Percentiles rank a stretch among this genome's conserved stretches.
Conservation (phyloP, 768 basidiomycete genomes). For the Lactarius evosmus region DNA sequence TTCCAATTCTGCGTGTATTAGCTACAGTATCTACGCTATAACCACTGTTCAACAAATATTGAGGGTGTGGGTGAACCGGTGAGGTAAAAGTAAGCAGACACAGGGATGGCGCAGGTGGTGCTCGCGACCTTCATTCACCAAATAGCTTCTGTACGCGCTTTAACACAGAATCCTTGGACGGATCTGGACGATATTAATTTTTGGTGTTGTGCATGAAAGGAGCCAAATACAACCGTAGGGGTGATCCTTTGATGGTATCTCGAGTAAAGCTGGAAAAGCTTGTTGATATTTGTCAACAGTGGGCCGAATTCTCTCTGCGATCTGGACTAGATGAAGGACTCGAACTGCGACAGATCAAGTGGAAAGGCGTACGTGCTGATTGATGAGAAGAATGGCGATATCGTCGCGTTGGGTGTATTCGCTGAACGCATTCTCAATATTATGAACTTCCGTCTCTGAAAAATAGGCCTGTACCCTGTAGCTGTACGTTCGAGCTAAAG, state of each 20-base stretch:
- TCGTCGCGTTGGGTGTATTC: slow-evolving; percentile 94
- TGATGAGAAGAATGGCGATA: slow-evolving; percentile 94
- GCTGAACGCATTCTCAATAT: slow-evolving; percentile 89
- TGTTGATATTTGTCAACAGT: slow-evolving; percentile 94
- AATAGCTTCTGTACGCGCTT: slow-evolving; percentile 96
- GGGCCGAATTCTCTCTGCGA: slow-evolving; percentile 96
- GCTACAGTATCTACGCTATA: slow-evolving; percentile 24
- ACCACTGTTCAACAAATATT: neutral
- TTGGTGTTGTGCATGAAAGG: slow-evolving; percentile 18
- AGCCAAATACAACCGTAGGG: slow-evolving; percentile 73
- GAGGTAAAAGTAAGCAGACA: neutral
- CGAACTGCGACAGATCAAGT: slow-evolving; percentile 6
- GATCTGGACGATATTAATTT: slow-evolving; percentile 54
- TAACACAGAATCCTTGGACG: slow-evolving; percentile 90
- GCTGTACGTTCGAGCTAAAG: neutral
- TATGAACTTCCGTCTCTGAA: slow-evolving; percentile 84
- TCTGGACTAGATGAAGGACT: slow-evolving; percentile 44
- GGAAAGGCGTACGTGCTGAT: slow-evolving; percentile 79
- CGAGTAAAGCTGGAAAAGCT: slow-evolving; percentile 93
- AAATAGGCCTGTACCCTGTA: neutral
- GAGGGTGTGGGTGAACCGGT: neutral
- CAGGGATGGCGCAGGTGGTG: neutral
- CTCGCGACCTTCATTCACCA: slow-evolving; percentile 61
- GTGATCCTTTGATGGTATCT: slow-evolving; percentile 98
- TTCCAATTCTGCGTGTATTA: slow-evolving; percentile 28